A percentile compares a stretch with the other conserved stretches of the same genome.
Evolutionary conservation across 805 yeast species (phyloP).

Genomic region (Myxozyma mucilagina): DNA sequence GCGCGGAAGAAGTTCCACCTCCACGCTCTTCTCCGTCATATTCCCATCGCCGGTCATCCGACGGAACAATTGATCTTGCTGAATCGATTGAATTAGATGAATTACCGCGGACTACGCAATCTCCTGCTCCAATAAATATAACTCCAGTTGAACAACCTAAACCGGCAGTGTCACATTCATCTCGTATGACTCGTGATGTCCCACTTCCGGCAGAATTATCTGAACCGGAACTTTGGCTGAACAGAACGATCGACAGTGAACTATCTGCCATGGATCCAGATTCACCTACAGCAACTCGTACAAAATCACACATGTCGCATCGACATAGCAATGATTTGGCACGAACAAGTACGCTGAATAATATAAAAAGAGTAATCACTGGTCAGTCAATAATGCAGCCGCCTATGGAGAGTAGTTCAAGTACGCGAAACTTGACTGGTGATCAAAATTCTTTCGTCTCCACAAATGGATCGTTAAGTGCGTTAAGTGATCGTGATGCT

Average conservation of each 20-base stretch:
- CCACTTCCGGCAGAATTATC: conserved; percentile 1
- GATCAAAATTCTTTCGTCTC: neutral
- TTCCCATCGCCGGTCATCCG: neutral
- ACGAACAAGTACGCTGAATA: neutral
- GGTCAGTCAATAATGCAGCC: neutral
- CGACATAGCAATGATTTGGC: conserved; percentile 6
- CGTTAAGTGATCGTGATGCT: neutral
- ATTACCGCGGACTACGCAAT: neutral
- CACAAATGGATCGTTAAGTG: neutral
- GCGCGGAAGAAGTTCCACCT: conserved; percentile 35
- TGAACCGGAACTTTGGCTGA: conserved; percentile 3
- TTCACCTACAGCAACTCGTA: neutral
- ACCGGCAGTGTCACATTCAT: neutral
- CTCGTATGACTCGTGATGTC: neutral
- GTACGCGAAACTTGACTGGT: neutral
- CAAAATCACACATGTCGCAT: neutral
- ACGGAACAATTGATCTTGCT: neutral
- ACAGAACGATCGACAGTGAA: conserved; percentile 7
- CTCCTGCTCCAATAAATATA: neutral
- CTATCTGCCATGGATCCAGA: conserved; percentile 10
- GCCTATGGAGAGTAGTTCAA: conserved; percentile 1
- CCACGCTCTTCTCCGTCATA: neutral
- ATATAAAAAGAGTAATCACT: conserved; percentile 3
- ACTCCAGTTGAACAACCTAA: neutral
- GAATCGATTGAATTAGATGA: conserved; percentile 16